phyloP scores from a whole-genome alignment of 495 filamentous ascomycete species.

The Penicillium dipodomyicola region DNA sequence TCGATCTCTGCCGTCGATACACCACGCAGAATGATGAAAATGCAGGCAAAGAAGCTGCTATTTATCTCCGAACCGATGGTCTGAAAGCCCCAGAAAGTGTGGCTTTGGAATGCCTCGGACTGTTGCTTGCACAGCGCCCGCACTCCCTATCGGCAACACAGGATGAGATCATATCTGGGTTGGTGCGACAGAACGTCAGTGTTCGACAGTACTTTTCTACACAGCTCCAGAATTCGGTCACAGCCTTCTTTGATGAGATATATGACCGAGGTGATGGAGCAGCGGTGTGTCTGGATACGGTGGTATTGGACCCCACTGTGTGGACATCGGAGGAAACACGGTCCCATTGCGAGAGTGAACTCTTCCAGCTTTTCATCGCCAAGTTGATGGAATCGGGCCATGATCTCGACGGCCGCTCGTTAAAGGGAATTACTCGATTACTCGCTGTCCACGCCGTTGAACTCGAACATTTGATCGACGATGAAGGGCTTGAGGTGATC shows the following conservation, averaged over 20 bases:
- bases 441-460: slow-evolving; percentile 57
- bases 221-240: slow-evolving; percentile 48
- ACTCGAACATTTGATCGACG: slow-evolving; percentile 67
- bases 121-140: slow-evolving; percentile 49
- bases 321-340: slow-evolving; percentile 56
- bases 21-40: slow-evolving; percentile 48
- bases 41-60: slow-evolving; percentile 57
- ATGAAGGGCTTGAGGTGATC: slow-evolving; percentile 75
- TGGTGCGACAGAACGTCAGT: slow-evolving; percentile 53
- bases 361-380: slow-evolving; percentile 65
- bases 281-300: slow-evolving; percentile 55
- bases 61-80: slow-evolving; percentile 52
- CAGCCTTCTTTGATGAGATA: slow-evolving; percentile 55
- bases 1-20: slow-evolving; percentile 56
- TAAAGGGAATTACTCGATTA: slow-evolving; percentile 62
- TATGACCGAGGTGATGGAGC: slow-evolving; percentile 61
- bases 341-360: slow-evolving; percentile 52
- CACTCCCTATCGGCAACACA: slow-evolving; percentile 42
- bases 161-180: slow-evolving; percentile 59
- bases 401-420: slow-evolving; percentile 55
- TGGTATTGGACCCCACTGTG: slow-evolving; percentile 54
- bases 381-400: slow-evolving; percentile 62
- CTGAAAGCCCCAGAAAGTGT: slow-evolving; percentile 50
- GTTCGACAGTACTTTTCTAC: slow-evolving; percentile 56
- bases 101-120: slow-evolving; percentile 53